Percentiles rank a stretch among this genome's conserved stretches.
Conservation (phyloP, 768 basidiomycete genomes). For the Tremella mesenterica region DNA sequence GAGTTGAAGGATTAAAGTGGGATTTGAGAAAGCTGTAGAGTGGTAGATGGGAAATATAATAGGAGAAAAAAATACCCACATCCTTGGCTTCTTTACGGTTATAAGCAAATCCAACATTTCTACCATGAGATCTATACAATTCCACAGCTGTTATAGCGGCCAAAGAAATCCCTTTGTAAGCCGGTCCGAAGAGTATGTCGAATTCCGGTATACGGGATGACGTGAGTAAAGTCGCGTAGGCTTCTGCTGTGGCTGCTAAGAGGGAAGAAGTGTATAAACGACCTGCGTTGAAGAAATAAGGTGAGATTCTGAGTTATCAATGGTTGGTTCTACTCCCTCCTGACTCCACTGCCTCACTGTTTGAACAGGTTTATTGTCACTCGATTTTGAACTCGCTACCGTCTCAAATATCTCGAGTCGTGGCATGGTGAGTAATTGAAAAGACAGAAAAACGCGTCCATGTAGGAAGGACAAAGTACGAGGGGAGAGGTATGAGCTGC, state of each 20-base stretch:
- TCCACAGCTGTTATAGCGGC: conserved; percentile 74
- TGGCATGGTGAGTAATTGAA: not conserved
- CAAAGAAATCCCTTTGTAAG: conserved; percentile 94
- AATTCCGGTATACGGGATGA: conserved; percentile 52
- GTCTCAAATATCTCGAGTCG: not conserved
- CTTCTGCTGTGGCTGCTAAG: conserved; percentile 63
- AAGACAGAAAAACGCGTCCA: not conserved
- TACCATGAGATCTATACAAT: conserved; percentile 58
- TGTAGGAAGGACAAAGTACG: not conserved
- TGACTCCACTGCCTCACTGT: too few relatives aligned
- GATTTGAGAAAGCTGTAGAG: not conserved
- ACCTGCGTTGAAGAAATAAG: conserved; percentile 96
- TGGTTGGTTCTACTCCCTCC: not conserved
- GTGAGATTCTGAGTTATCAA: conserved; percentile 62
- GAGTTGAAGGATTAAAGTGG: too few relatives aligned
- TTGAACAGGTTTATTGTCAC: too few relatives aligned
- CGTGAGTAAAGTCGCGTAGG: conserved; percentile 74
- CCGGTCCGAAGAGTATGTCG: conserved; percentile 88
- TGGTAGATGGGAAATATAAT: not conserved
- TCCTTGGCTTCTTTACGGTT: conserved; percentile 94
- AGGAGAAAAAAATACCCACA: conserved; percentile 23
- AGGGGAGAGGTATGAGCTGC: not conserved
- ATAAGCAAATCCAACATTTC: conserved; percentile 72
- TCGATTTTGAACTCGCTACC: too few relatives aligned
- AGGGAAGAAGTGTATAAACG: conserved; percentile 75